These are phyloP conservation scores for Chenopodium album DNA, from an alignment of 148 eudicot genomes.

Conservation along the genomic window DNA sequence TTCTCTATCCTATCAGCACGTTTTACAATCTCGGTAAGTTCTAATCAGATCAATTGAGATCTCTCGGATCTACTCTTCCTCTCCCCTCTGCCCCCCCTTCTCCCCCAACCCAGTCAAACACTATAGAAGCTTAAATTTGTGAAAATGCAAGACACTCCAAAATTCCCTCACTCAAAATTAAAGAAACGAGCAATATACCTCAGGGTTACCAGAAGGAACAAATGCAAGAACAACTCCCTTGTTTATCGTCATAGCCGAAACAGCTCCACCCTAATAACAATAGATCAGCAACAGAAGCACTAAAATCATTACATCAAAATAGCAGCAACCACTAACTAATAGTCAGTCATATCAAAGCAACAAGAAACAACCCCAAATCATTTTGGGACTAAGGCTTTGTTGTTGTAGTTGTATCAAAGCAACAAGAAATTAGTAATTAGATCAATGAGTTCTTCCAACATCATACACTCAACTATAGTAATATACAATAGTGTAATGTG, in stretches of 20 bases:
- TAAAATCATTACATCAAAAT: constrained; percentile 14
- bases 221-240: constrained; percentile 90
- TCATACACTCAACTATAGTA: neutral
- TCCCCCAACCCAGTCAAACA: neutral
- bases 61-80: too few species aligned
- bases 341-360: constrained; percentile 7
- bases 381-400: too few species aligned
- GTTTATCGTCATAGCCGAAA: constrained; percentile 91
- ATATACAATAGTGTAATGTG: neutral
- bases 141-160: neutral
- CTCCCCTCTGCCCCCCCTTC: neutral
- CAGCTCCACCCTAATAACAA: constrained; percentile 78
- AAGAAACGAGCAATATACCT: constrained; percentile 43
- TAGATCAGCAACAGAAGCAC: constrained; percentile 5
- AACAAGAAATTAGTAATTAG: neutral
- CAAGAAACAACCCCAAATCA: too few species aligned
- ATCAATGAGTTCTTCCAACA: neutral
- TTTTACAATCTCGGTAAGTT: too few species aligned
- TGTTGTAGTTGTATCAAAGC: constrained; percentile 1
- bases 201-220: constrained; percentile 79
- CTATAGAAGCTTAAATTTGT: neutral
- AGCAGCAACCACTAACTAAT: neutral
- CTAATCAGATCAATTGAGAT: too few species aligned
- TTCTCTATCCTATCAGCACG: neutral
- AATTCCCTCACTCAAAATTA: neutral